A percentile compares a stretch with the other conserved stretches of the same genome.
These are phyloP conservation scores for Solanum pimpinellifolium DNA, from an alignment of 257 asterid genomes.

Conservation along the genomic window DNA sequence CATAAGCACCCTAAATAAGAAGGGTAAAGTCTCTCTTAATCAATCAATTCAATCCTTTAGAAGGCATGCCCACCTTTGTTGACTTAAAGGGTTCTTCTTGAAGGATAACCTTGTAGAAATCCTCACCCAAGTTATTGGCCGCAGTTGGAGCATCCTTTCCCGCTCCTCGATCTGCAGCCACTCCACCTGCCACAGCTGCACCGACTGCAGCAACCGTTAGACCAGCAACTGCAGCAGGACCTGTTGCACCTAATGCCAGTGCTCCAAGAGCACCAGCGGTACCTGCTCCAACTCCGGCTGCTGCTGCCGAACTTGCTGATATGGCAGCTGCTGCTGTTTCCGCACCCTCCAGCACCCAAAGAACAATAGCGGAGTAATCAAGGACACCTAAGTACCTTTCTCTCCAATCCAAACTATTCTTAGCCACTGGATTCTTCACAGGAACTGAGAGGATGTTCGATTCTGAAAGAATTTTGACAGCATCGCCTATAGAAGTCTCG, in stretches of 20 bases:
- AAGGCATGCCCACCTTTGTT: slow-evolving; percentile 28
- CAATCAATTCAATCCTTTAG: background rate
- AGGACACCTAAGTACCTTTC: slow-evolving; percentile 56
- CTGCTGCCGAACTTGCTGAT: slow-evolving; percentile 67
- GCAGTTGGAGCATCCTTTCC: slow-evolving; percentile 61
- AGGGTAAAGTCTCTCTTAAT: background rate
- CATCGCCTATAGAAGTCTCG: slow-evolving; percentile 52
- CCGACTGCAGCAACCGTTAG: slow-evolving; percentile 66
- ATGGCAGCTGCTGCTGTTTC: slow-evolving; percentile 76
- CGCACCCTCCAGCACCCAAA: slow-evolving; percentile 80
- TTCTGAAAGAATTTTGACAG: slow-evolving; percentile 59
- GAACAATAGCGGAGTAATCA: slow-evolving; percentile 74
- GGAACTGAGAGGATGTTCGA: slow-evolving; percentile 85
- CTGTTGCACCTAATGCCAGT: slow-evolving; percentile 64
- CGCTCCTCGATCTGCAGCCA: slow-evolving; percentile 52
- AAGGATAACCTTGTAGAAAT: slow-evolving; percentile 77
- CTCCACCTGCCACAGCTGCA: slow-evolving; percentile 79
- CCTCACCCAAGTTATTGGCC: slow-evolving; percentile 62
- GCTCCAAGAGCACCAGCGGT: slow-evolving; percentile 80
- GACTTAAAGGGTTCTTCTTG: slow-evolving; percentile 93
- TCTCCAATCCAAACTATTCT: slow-evolving; percentile 49
- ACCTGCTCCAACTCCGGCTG: slow-evolving; percentile 74
- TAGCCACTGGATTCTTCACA: slow-evolving; percentile 41
- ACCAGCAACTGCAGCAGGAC: slow-evolving; percentile 72
- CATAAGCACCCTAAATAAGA: background rate